Conservation (phyloP, 768 basidiomycete genomes). For the Brasilioporus rufonigricans region DNA sequence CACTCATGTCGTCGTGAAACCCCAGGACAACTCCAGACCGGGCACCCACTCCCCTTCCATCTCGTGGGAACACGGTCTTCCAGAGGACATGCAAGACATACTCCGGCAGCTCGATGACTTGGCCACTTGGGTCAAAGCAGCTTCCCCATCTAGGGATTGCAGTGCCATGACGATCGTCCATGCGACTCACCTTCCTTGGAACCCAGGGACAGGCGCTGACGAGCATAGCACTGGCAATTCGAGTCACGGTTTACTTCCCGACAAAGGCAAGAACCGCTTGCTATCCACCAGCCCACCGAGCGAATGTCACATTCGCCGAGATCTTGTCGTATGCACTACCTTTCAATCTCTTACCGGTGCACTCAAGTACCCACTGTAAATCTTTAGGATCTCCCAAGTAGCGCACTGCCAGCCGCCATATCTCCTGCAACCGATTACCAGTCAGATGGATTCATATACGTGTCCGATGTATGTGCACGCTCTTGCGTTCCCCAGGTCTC, state of each 20-base stretch:
- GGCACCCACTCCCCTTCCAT: background rate
- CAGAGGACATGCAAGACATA: conserved; percentile 27
- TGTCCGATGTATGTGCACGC: conserved; percentile 20
- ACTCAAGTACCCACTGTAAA: conserved; percentile 3
- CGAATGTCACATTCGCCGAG: background rate
- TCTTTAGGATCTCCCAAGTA: conserved; percentile 9
- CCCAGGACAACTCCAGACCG: background rate
- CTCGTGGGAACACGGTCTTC: conserved; percentile 17
- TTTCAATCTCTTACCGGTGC: background rate
- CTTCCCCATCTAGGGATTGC: conserved; percentile 16
- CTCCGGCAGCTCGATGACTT: conserved; percentile 28
- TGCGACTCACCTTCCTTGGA: background rate
- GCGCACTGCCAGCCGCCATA: background rate
- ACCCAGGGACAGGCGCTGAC: background rate
- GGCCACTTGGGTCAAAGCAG: conserved; percentile 24
- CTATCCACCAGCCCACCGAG: background rate
- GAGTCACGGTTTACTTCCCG: background rate
- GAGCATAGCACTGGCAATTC: background rate
- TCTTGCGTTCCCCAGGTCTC: background rate
- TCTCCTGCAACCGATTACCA: background rate
- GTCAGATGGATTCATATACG: conserved; percentile 29
- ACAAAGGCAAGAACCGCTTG: conserved; percentile 26
- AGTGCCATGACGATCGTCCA: background rate
- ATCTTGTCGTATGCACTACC: conserved; percentile 12
- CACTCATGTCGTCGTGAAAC: conserved; percentile 14